Evolutionary conservation across 2,329 filamentous ascomycete genomes (phyloP).

Genomic region (Fusarium liriodendri): DNA sequence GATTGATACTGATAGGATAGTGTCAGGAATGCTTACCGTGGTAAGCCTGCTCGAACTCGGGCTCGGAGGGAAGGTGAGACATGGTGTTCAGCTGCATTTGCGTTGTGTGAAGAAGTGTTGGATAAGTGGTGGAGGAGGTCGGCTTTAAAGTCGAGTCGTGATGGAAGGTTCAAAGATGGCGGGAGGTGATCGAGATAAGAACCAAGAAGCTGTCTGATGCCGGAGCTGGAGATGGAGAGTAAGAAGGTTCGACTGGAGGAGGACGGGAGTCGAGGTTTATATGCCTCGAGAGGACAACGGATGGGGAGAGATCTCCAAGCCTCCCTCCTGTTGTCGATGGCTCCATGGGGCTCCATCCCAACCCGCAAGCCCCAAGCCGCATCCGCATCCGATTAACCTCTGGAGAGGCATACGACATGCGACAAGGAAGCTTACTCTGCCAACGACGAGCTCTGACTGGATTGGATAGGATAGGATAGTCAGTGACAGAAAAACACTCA

Average conservation of each 20-base stretch:
- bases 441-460: constrained; percentile 5
- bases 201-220: constrained; percentile 10
- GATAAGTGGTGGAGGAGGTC: constrained; percentile 9
- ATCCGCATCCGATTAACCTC: constrained; percentile 16
- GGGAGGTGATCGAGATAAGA: constrained; percentile 5
- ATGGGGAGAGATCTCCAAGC: constrained; percentile 16
- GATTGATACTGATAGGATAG: not conserved
- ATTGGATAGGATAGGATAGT: constrained; percentile 2
- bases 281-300: constrained; percentile 19
- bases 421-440: constrained; percentile 13
- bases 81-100: constrained; percentile 60
- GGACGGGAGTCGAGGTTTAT: constrained; percentile 36
- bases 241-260: not conserved
- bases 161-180: not conserved
- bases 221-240: not conserved
- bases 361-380: constrained; percentile 6
- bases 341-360: constrained; percentile 3
- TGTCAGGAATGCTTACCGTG: constrained; percentile 71
- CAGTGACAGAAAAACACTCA: constrained; percentile 23
- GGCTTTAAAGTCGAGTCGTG: constrained; percentile 9
- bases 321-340: constrained; percentile 23
- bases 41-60: constrained; percentile 99
- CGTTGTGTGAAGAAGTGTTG: constrained; percentile 19
- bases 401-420: constrained; percentile 10
- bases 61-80: constrained; percentile 88